A percentile compares a stretch with the other conserved stretches of the same genome.
Conservation (phyloP, 495 filamentous ascomycete genomes). For the Physcia stellaris region DNA sequence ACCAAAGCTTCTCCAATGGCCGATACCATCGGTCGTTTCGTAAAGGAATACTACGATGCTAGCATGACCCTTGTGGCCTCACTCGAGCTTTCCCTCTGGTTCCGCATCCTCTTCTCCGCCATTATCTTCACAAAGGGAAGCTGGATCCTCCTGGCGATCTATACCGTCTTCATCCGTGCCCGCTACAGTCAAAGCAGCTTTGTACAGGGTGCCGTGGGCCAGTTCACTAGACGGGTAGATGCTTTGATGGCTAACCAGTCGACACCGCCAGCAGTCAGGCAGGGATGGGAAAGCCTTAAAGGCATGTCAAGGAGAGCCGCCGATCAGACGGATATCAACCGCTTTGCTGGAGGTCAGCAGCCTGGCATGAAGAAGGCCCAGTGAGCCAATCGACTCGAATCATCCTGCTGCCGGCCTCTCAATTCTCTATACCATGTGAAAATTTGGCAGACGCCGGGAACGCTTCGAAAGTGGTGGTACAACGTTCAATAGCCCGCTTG, state of each 20-base stretch:
- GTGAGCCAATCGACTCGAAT: too few species aligned
- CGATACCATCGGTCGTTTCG: slow-evolving; percentile 77
- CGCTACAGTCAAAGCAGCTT: slow-evolving; percentile 84
- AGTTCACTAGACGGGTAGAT: slow-evolving; percentile 63
- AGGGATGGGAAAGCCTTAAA: slow-evolving; percentile 78
- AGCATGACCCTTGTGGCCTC: slow-evolving; percentile 70
- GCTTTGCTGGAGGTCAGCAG: slow-evolving; percentile 44
- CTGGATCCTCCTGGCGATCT: slow-evolving; percentile 74
- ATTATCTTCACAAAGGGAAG: slow-evolving; percentile 78
- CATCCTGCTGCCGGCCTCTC: too few species aligned
- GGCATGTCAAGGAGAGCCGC: slow-evolving; percentile 53
- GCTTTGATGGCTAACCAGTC: slow-evolving; percentile 70
- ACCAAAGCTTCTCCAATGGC: slow-evolving; percentile 49
- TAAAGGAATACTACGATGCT: slow-evolving; percentile 93
- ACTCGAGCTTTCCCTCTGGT: slow-evolving; percentile 68
- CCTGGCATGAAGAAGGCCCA: slow-evolving; percentile 47
- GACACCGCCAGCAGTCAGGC: slow-evolving; percentile 69
- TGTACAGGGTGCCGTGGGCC: slow-evolving; percentile 65
- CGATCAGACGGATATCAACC: slow-evolving; percentile 62
- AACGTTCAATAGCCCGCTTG: too few species aligned
- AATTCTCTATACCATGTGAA: too few species aligned
- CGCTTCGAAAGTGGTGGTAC: too few species aligned
- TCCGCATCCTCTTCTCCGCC: slow-evolving; percentile 64
- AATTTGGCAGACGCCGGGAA: too few species aligned
- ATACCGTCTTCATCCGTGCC: slow-evolving; percentile 84